These are phyloP conservation scores for Yamagishiella unicocca DNA, from an alignment of 139 green algal species.

Conservation along the genomic window DNA sequence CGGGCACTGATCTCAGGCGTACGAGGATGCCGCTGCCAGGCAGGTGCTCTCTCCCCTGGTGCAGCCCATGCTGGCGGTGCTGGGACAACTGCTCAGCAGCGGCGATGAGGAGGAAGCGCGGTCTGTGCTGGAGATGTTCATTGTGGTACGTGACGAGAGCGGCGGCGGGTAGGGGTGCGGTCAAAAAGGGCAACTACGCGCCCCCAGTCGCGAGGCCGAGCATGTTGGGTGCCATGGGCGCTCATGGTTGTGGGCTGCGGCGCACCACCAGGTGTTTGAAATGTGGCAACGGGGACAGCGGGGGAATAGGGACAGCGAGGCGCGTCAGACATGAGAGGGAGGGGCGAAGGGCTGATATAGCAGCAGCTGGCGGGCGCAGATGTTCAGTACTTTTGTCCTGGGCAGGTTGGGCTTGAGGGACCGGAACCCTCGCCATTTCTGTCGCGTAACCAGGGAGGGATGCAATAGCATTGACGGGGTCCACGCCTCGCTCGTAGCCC, in stretches of 20 bases:
- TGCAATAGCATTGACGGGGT: too few species aligned
- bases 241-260: background rate
- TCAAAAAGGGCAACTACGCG: background rate
- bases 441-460: too few species aligned
- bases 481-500: too few species aligned
- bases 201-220: background rate
- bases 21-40: constrained; percentile 76
- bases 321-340: too few species aligned
- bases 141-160: constrained; percentile 71
- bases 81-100: constrained; percentile 44
- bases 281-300: too few species aligned
- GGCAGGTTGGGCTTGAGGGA: too few species aligned
- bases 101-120: constrained; percentile 77
- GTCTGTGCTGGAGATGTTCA: constrained; percentile 94
- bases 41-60: constrained; percentile 87
- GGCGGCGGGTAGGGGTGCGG: background rate
- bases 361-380: too few species aligned
- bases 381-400: too few species aligned
- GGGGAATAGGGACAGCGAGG: too few species aligned
- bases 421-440: too few species aligned
- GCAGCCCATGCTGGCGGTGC: constrained; percentile 82
- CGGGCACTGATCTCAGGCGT: constrained; percentile 46
- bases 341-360: too few species aligned
- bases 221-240: background rate
- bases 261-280: too few species aligned